Conservation (phyloP, 2,329 filamentous ascomycete genomes). For the Pseudogymnoascus sp. region DNA sequence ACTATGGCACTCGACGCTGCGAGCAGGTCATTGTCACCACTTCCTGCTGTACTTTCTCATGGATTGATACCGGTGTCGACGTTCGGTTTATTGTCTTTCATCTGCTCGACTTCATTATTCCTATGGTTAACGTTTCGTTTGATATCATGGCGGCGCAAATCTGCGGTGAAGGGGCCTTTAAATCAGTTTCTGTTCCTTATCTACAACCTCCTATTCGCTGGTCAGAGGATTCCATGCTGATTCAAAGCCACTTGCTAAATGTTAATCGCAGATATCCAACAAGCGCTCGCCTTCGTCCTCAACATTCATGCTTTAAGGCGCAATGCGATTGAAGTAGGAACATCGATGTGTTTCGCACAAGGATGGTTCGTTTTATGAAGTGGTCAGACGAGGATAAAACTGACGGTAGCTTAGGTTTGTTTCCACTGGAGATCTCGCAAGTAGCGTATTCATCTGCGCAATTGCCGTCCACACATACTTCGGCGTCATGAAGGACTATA, state of each 20-base stretch:
- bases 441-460: constrained; percentile 56
- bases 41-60: constrained; percentile 22
- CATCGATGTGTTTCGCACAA: constrained; percentile 50
- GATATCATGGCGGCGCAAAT: constrained; percentile 20
- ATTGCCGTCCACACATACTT: constrained; percentile 61
- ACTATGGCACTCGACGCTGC: constrained; percentile 13
- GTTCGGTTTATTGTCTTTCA: constrained; percentile 39
- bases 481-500: constrained; percentile 48
- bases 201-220: constrained; percentile 58
- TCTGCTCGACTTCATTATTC: constrained; percentile 34
- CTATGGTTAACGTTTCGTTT: constrained; percentile 32
- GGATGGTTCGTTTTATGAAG: constrained; percentile 49
- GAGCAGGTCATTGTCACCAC: constrained; percentile 20
- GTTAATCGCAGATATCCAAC: constrained; percentile 47
- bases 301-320: constrained; percentile 49
- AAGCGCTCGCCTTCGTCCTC: constrained; percentile 54
- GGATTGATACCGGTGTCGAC: constrained; percentile 38
- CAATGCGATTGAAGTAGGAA: constrained; percentile 45
- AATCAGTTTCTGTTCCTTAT: constrained; percentile 65
- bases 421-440: constrained; percentile 35
- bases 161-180: constrained; percentile 26
- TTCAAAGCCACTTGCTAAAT: neutral
- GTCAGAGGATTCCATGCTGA: neutral
- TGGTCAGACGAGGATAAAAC: constrained; percentile 3
- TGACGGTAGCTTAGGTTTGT: neutral